Evolutionary conservation across 306 rosid genomes (phyloP), one percentile per base, ranked within the genome.

Genomic region (Coriaria nepalensis): DNA sequence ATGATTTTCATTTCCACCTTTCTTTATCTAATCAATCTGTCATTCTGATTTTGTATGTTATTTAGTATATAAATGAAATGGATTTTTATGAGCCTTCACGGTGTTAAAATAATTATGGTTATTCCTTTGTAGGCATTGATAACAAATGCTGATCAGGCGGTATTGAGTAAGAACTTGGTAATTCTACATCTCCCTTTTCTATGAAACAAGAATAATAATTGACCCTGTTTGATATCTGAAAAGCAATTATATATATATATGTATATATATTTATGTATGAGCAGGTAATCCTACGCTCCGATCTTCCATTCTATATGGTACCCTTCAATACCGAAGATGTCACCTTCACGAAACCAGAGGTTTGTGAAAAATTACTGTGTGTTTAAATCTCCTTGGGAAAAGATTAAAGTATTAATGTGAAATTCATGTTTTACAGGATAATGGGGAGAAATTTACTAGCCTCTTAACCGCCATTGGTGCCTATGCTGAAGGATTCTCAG

Each of bases 91-190:
- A 6, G 6, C 10, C 45, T 41, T 41, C n/a, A n/a, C n/a, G n/a
- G n/a, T 11, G 36, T 11, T 50, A 33, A 50, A 35, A 6, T 37
- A 35, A 42, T 42, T 7, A 40, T 34, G 29, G 4, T 42, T 55
- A 12, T 9, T 42, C 33, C 8, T 60, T 59, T 64, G 68, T 56
- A 83, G 95, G 66, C 93, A 68, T 84, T 90, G 82, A 64, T 74
- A 53, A 61, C 73, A 66, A 75, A 72, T 71, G 90, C 90, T 55
- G 87, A 79, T 50, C 97, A 79, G 63, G 97, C 95, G 50, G 47
- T 79, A 54, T 73, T 90, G 56, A 84, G 97, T 93, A 90, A 90
- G 77, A 80, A 90, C 70, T 66, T 90, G 97, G 97, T 78, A 83
- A 71, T 57, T 65, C 53, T 44, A 63, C 15, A 49, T 46, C 47